Evolutionary conservation across 2,329 filamentous ascomycete species (phyloP).

Genomic region (Amylocarpus encephaloides): DNA sequence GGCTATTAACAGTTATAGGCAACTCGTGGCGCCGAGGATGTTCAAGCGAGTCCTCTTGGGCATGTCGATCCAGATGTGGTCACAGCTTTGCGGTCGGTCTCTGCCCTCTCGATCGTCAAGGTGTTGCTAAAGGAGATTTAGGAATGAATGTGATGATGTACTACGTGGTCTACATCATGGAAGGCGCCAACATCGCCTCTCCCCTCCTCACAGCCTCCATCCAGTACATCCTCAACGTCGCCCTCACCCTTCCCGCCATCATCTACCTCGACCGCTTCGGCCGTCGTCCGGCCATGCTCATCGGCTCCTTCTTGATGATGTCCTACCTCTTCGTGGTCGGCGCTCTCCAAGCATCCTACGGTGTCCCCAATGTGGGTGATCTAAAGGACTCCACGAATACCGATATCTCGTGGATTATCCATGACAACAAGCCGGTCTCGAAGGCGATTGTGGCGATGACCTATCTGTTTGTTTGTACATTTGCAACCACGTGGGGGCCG

Average conservation of each 20-base stretch:
- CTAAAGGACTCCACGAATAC: slow-evolving; percentile 36
- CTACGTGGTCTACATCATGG: slow-evolving; percentile 68
- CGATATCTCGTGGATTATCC: slow-evolving; percentile 52
- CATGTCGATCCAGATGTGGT: slow-evolving; percentile 70
- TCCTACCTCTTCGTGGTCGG: slow-evolving; percentile 57
- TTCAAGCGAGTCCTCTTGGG: slow-evolving; percentile 66
- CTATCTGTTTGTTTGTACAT: slow-evolving; percentile 67
- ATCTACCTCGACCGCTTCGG: slow-evolving; percentile 71
- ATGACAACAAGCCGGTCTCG: slow-evolving; percentile 45
- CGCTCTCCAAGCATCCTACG: slow-evolving; percentile 54
- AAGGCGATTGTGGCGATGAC: slow-evolving; percentile 62
- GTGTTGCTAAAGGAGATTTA: too few species aligned
- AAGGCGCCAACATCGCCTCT: slow-evolving; percentile 49
- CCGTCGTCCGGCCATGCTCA: slow-evolving; percentile 58
- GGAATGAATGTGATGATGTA: slow-evolving; percentile 67
- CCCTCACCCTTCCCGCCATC: slow-evolving; percentile 70
- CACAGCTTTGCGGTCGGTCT: slow-evolving; percentile 55
- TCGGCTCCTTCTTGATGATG: slow-evolving; percentile 60
- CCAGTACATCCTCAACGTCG: slow-evolving; percentile 72
- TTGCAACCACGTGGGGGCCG: slow-evolving; percentile 53
- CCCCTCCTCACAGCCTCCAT: slow-evolving; percentile 61
- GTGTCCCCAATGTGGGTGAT: slow-evolving; percentile 40
- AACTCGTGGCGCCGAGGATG: slow-evolving; percentile 66
- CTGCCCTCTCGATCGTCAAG: not conserved
- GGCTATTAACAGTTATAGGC: slow-evolving; percentile 61